phyloP scores from a whole-genome alignment of 768 basidiomycete genomes.

The Lentinula edodes region DNA sequence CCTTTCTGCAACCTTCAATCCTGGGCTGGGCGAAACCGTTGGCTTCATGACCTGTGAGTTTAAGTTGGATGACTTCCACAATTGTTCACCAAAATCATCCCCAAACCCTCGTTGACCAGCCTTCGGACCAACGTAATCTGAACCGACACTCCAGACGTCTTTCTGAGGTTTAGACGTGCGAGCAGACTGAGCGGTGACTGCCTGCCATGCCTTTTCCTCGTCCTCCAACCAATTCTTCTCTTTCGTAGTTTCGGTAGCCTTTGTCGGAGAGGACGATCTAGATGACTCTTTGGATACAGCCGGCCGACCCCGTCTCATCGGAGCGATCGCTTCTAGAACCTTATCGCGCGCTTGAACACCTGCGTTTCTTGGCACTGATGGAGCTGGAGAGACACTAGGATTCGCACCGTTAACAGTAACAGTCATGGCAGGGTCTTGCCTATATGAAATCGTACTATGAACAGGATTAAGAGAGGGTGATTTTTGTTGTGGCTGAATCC shows the following conservation, averaged over 20 bases:
- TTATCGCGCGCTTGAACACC: conserved; percentile 71
- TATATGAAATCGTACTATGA: conserved; percentile 24
- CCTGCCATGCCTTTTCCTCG: conserved; percentile 46
- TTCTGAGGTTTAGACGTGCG: conserved; percentile 13
- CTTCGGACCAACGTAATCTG: conserved; percentile 17
- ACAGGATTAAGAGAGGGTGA: conserved; percentile 19
- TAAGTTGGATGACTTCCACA: conserved; percentile 49
- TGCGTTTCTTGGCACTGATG: conserved; percentile 32
- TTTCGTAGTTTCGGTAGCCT: conserved; percentile 19
- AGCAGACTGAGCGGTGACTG: conserved; percentile 22
- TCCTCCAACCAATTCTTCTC: conserved; percentile 30
- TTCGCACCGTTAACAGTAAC: conserved; percentile 7
- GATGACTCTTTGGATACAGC: conserved; percentile 25
- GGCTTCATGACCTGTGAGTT: conserved; percentile 11
- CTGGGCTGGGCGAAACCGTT: conserved; percentile 11
- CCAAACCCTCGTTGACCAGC: conserved; percentile 46
- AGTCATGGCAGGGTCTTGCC: conserved; percentile 16
- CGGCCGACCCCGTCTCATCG: conserved; percentile 71
- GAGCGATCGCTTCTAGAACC: conserved; percentile 74
- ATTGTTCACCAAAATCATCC: conserved; percentile 56
- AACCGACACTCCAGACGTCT: conserved; percentile 32
- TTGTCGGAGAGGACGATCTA: conserved; percentile 24
- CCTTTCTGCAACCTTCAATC: background rate
- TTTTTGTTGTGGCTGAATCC: conserved; percentile 24
- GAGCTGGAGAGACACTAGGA: background rate